These are phyloP conservation scores for Lactarius akahatsu DNA, from an alignment of 768 basidiomycete genomes.

Conservation along the genomic window DNA sequence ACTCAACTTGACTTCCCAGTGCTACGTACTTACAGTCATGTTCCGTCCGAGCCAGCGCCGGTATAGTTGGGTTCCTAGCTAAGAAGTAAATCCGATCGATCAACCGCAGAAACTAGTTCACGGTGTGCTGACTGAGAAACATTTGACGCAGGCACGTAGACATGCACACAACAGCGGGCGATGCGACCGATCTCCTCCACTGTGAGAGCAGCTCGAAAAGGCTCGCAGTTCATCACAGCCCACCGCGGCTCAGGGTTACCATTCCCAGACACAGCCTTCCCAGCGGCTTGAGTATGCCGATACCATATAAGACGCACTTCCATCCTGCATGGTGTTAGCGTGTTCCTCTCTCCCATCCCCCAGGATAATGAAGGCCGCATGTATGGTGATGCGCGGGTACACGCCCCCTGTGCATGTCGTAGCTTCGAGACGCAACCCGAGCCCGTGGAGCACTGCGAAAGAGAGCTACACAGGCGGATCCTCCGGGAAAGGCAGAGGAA, in stretches of 20 bases:
- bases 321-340: constrained; percentile 14
- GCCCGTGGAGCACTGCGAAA: neutral
- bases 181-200: constrained; percentile 8
- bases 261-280: neutral
- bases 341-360: neutral
- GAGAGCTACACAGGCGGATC: neutral
- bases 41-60: constrained; percentile 21
- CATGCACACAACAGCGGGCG: neutral
- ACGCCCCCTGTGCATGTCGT: constrained; percentile 18
- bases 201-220: constrained; percentile 10
- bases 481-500: neutral
- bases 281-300: constrained; percentile 11
- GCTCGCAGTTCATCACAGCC: neutral
- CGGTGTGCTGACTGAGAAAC: constrained; percentile 7
- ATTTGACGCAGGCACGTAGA: neutral
- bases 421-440: constrained; percentile 6
- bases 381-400: constrained; percentile 12
- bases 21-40: neutral
- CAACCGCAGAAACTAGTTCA: neutral
- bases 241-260: constrained; percentile 24
- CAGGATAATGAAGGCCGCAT: constrained; percentile 11
- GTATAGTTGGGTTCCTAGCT: neutral
- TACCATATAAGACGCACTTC: constrained; percentile 2
- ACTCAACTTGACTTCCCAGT: neutral
- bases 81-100: neutral